These are phyloP conservation scores for Allantophomopsis cytisporea DNA, from an alignment of 2,329 filamentous ascomycete genomes.

Conservation along the genomic window DNA sequence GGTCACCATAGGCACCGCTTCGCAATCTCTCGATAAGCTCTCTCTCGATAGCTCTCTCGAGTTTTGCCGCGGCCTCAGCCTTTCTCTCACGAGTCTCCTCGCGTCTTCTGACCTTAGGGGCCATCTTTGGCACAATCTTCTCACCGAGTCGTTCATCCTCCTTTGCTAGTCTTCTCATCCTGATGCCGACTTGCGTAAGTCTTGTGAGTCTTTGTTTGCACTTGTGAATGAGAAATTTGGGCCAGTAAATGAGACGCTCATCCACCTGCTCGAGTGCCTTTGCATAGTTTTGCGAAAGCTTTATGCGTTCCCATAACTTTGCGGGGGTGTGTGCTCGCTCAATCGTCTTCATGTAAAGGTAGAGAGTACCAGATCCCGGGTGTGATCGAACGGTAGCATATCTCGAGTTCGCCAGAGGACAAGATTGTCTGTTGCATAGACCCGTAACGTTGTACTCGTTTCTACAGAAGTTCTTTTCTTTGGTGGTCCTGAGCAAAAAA, in stretches of 20 bases:
- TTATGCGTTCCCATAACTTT: slow-evolving; percentile 91
- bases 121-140: slow-evolving; percentile 74
- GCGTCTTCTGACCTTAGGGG: slow-evolving; percentile 73
- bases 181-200: slow-evolving; percentile 80
- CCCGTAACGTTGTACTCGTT: slow-evolving; percentile 85
- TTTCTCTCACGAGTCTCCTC: slow-evolving; percentile 67
- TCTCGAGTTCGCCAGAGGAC: slow-evolving; percentile 78
- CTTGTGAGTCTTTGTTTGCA: slow-evolving; percentile 93
- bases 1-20: slow-evolving; percentile 87
- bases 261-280: slow-evolving; percentile 83
- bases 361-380: slow-evolving; percentile 67
- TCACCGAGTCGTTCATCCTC: slow-evolving; percentile 87
- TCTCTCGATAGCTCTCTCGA: slow-evolving; percentile 89
- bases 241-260: slow-evolving; percentile 79
- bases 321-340: slow-evolving; percentile 79
- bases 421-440: slow-evolving; percentile 76
- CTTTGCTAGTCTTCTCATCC: slow-evolving; percentile 65
- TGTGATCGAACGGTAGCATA: slow-evolving; percentile 87
- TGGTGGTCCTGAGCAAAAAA: slow-evolving; percentile 47
- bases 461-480: slow-evolving; percentile 85
- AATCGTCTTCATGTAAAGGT: slow-evolving; percentile 93
- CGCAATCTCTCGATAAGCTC: slow-evolving; percentile 85
- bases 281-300: slow-evolving; percentile 79
- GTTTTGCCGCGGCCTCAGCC: slow-evolving; percentile 74
- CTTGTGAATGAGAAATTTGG: slow-evolving; percentile 85